Percentiles rank a stretch among this genome's conserved stretches.
These are phyloP conservation scores for Tuber indicum DNA, from an alignment of 495 filamentous ascomycete genomes.

Conservation along the genomic window DNA sequence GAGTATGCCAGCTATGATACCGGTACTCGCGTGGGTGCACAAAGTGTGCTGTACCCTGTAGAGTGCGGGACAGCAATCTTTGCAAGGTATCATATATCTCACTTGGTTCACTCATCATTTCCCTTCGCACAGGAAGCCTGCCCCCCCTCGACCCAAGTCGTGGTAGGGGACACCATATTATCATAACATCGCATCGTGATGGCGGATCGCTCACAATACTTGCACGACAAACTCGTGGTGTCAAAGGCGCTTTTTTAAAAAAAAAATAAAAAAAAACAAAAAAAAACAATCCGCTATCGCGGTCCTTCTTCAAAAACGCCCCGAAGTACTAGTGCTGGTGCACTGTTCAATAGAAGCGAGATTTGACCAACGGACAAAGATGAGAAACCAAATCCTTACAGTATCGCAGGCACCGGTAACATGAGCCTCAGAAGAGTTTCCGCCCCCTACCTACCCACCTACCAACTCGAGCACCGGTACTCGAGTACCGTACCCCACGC, in stretches of 20 bases:
- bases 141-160: background rate
- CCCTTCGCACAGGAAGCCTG: background rate
- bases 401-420: background rate
- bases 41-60: background rate
- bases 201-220: background rate
- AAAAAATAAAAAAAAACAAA: background rate
- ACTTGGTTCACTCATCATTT: background rate
- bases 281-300: background rate
- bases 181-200: background rate
- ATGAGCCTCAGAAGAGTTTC: background rate
- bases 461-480: background rate
- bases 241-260: background rate
- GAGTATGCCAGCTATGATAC: too few species aligned
- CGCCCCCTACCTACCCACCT: background rate
- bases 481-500: background rate
- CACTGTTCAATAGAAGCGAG: background rate
- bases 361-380: background rate
- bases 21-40: background rate
- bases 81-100: background rate
- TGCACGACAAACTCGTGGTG: background rate
- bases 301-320: background rate
- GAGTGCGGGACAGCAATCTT: background rate
- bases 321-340: too few species aligned
- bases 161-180: background rate
- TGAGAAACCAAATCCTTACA: background rate